These are phyloP conservation scores for Austroboletus novae-zelandiae DNA, from an alignment of 1,284 basidiomycete genomes.

Conservation along the genomic window DNA sequence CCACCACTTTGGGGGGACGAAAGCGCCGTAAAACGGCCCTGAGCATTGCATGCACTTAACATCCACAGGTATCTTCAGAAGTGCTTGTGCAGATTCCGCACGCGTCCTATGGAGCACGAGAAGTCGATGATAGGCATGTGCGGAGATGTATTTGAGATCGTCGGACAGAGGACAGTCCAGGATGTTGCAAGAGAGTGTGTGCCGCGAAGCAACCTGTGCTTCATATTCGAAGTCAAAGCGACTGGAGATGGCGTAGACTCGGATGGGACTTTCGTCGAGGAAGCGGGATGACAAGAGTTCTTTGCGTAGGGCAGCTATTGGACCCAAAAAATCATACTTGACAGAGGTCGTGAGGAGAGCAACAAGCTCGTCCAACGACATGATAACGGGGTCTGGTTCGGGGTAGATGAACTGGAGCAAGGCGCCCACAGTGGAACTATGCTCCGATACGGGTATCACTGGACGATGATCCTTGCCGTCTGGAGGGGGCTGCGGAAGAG, in stretches of 20 bases:
- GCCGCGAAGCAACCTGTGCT: conserved; percentile 48
- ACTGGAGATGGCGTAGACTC: conserved; percentile 69
- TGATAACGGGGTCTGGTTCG: conserved; percentile 43
- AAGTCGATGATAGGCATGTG: conserved; percentile 62
- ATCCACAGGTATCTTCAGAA: conserved; percentile 45
- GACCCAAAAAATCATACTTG: conserved; percentile 62
- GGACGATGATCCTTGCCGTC: conserved; percentile 35
- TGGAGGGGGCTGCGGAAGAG: conserved; percentile 51
- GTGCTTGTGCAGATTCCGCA: conserved; percentile 44
- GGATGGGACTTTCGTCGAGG: conserved; percentile 46
- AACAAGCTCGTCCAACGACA: conserved; percentile 51
- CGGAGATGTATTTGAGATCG: conserved; percentile 65
- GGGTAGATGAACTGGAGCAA: conserved; percentile 60
- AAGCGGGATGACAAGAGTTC: conserved; percentile 51
- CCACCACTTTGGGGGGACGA: conserved; percentile 68
- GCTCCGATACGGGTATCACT: conserved; percentile 55
- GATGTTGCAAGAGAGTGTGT: conserved; percentile 55
- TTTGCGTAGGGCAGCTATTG: conserved; percentile 46
- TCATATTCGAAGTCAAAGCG: conserved; percentile 62
- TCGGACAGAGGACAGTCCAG: conserved; percentile 53
- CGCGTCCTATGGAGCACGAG: conserved; percentile 58
- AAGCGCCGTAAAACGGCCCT: conserved; percentile 44
- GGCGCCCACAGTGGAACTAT: conserved; percentile 40
- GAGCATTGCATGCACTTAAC: conserved; percentile 69
- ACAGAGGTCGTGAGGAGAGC: conserved; percentile 51